phyloP scores from a whole-genome alignment of 345 rosid species.

The Kandelia obovata region DNA sequence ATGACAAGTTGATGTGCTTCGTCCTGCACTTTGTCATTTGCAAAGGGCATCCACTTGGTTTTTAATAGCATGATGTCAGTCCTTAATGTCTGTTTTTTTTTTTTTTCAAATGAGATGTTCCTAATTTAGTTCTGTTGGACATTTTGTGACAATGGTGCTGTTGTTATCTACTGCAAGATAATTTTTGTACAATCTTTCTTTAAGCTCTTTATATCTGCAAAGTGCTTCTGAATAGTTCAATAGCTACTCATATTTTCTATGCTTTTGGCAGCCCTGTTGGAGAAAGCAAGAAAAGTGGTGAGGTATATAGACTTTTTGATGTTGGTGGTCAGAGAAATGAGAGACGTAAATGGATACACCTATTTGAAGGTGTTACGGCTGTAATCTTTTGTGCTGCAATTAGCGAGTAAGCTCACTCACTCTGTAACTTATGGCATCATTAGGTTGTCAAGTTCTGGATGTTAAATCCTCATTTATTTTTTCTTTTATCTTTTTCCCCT shows the following conservation, averaged over 20 bases:
- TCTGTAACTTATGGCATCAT: conserved; percentile 3
- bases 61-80: neutral
- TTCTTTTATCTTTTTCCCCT: neutral
- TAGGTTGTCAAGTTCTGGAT: conserved; percentile 1
- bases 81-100: neutral
- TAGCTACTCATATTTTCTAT: conserved; percentile 11
- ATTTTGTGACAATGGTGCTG: too few relatives aligned
- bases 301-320: conserved; percentile 94
- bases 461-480: neutral
- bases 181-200: neutral
- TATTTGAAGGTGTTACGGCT: conserved; percentile 98
- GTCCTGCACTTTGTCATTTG: neutral
- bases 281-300: conserved; percentile 94
- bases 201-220: neutral
- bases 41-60: neutral
- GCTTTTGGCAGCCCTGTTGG: conserved; percentile 81
- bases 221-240: neutral
- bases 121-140: too few relatives aligned
- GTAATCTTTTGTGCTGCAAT: conserved; percentile 97
- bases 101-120: neutral
- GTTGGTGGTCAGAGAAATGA: conserved; percentile 99
- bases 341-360: conserved; percentile 99
- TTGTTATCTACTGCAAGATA: too few relatives aligned
- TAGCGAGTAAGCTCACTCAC: conserved; percentile 77
- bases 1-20: neutral